Evolutionary conservation across 78 protist genomes (phyloP).

Genomic region (Cavenderia fasciculata): DNA sequence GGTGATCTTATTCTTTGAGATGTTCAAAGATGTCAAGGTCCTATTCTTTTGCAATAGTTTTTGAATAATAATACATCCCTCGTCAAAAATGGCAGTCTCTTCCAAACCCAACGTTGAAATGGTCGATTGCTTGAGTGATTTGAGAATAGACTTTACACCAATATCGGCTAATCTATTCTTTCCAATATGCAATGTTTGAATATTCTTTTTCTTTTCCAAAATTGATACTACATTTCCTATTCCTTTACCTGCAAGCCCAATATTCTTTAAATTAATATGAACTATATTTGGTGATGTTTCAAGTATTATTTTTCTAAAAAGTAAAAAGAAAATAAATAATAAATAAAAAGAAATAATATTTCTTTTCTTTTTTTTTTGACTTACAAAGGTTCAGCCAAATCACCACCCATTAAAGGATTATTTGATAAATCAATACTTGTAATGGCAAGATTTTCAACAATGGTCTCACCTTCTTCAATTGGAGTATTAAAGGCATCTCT

Average conservation of each 20-base stretch:
- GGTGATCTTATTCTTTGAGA: slow-evolving; percentile 49
- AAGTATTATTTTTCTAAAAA: slow-evolving; percentile 22
- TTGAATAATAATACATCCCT: slow-evolving; percentile 26
- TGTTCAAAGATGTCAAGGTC: slow-evolving; percentile 25
- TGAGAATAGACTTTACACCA: slow-evolving; percentile 37
- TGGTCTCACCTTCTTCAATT: slow-evolving; percentile 61
- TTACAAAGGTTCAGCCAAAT: slow-evolving; percentile 54
- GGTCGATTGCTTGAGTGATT: slow-evolving; percentile 23
- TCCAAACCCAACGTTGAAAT: slow-evolving; percentile 21
- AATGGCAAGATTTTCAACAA: slow-evolving; percentile 54
- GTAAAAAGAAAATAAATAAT: too few species aligned
- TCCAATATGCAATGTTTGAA: slow-evolving; percentile 46
- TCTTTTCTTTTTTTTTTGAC: too few species aligned
- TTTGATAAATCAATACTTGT: slow-evolving; percentile 40
- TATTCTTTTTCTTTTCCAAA: slow-evolving; percentile 24
- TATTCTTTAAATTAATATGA: slow-evolving; percentile 41
- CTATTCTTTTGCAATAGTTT: slow-evolving; percentile 24
- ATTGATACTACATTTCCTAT: slow-evolving; percentile 34
- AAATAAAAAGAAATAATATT: too few species aligned
- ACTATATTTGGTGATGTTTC: slow-evolving; percentile 4
- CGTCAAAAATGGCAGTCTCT: slow-evolving; percentile 33
- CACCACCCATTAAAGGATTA: slow-evolving; percentile 43
- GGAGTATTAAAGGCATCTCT: slow-evolving; percentile 41
- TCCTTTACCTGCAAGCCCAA: slow-evolving; percentile 38
- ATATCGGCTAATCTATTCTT: slow-evolving; percentile 44